Conservation (phyloP, 75 land plant species). For the Pinus tabuliformis region DNA sequence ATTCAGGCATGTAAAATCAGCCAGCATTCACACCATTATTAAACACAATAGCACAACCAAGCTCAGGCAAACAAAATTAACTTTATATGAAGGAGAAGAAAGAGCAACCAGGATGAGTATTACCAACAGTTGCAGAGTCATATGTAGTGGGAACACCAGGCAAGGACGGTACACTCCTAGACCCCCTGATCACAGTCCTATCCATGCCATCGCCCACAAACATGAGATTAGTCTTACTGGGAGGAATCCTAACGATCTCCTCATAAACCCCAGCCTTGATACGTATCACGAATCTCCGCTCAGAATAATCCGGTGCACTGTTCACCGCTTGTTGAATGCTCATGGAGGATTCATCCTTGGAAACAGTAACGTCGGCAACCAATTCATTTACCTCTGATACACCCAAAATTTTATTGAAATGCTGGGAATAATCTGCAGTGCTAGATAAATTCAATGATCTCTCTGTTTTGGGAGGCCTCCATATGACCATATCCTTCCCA, state of each 20-base stretch:
- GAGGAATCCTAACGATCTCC: slow-evolving; percentile 45
- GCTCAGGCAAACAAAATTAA: too few species aligned
- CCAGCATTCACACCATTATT: too few species aligned
- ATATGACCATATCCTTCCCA: slow-evolving; percentile 28
- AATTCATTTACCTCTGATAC: slow-evolving; percentile 9
- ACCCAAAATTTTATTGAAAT: neutral
- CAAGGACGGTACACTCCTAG: slow-evolving; percentile 16
- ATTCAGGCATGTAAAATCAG: too few species aligned
- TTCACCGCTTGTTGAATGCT: slow-evolving; percentile 47
- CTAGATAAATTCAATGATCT: slow-evolving; percentile 1
- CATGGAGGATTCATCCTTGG: slow-evolving; percentile 23
- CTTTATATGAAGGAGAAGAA: too few species aligned
- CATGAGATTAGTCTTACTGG: slow-evolving; percentile 27
- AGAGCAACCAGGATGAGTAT: neutral
- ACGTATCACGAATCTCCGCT: slow-evolving; percentile 26
- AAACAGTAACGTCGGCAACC: slow-evolving; percentile 38
- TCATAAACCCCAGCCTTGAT: slow-evolving; percentile 47
- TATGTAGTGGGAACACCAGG: slow-evolving; percentile 40
- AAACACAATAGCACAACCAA: too few species aligned
- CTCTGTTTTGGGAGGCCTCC: slow-evolving; percentile 49
- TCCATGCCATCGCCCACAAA: slow-evolving; percentile 59
- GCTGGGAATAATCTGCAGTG: too few species aligned
- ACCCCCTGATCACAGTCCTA: slow-evolving; percentile 47
- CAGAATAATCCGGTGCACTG: slow-evolving; percentile 29
- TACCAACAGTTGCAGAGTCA: slow-evolving; percentile 54